These are phyloP conservation scores for Carpinus viminea DNA, from an alignment of 306 rosid genomes.

Conservation along the genomic window DNA sequence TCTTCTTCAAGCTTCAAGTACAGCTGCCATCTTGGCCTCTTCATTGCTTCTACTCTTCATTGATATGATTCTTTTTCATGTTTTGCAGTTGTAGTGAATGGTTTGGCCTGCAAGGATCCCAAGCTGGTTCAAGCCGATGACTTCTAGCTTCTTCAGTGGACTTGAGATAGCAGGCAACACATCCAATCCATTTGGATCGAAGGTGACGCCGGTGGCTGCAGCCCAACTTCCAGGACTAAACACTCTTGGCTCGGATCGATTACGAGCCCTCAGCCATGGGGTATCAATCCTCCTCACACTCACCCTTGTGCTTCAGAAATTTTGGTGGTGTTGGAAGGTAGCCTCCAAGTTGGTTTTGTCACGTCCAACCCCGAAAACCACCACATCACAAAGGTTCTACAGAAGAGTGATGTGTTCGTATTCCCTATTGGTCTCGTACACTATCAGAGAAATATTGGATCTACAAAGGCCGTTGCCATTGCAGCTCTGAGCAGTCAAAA, in stretches of 20 bases:
- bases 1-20: too few species aligned
- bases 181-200: conserved; percentile 32
- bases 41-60: too few species aligned
- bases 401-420: conserved; percentile 38
- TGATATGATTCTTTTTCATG: not conserved
- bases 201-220: conserved; percentile 13
- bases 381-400: conserved; percentile 17
- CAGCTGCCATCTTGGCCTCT: conserved; percentile 1
- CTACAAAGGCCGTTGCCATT: conserved; percentile 19
- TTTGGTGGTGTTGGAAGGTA: conserved; percentile 30
- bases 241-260: conserved; percentile 34
- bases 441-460: conserved; percentile 33
- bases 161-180: conserved; percentile 30
- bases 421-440: conserved; percentile 36
- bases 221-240: conserved; percentile 38
- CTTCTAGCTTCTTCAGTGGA: conserved; percentile 29
- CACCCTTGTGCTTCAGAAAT: conserved; percentile 38
- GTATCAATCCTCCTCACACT: conserved; percentile 30
- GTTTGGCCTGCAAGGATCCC: conserved; percentile 35
- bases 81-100: conserved; percentile 26
- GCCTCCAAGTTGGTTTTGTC: conserved; percentile 39
- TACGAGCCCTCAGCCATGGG: conserved; percentile 31
- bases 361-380: conserved; percentile 33
- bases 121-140: conserved; percentile 25
- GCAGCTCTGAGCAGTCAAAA: conserved; percentile 44